These are phyloP conservation scores for Phytophthora pinifolia DNA, from an alignment of 352 stramenopile genomes.

Conservation along the genomic window DNA sequence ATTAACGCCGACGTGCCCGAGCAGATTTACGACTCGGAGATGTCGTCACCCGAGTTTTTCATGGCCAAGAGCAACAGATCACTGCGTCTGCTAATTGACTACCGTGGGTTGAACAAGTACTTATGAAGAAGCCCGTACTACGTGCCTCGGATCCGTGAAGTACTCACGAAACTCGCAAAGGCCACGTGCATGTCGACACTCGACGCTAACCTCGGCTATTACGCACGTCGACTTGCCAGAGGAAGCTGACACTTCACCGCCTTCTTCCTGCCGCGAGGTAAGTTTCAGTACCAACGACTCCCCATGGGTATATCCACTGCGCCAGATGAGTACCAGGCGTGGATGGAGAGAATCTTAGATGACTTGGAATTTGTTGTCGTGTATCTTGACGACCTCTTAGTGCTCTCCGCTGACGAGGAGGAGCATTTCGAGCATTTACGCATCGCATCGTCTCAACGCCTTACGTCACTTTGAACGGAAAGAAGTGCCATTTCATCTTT, in stretches of 20 bases:
- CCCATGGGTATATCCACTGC: conserved; percentile 4
- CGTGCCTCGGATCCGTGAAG: conserved; percentile 2
- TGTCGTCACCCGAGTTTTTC: conserved; percentile 15
- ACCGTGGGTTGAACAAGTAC: conserved; percentile 12
- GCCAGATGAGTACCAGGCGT: conserved; percentile 12
- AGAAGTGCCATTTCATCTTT: too few relatives aligned
- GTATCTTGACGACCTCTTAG: conserved; percentile 11
- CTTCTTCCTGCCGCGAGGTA: conserved; percentile 3
- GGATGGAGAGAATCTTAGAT: conserved; percentile 5
- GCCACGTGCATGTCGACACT: conserved; percentile 4
- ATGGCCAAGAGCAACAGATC: background rate
- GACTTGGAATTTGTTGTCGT: conserved; percentile 6
- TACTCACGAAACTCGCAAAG: conserved; percentile 1
- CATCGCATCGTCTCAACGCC: too few relatives aligned
- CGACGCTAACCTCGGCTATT: conserved; percentile 12
- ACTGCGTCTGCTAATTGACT: conserved; percentile 5
- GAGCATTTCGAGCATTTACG: too few relatives aligned
- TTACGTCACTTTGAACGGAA: too few relatives aligned
- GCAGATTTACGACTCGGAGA: conserved; percentile 17
- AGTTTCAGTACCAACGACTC: conserved; percentile 10
- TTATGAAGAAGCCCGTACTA: conserved; percentile 9
- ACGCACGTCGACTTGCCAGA: too few relatives aligned
- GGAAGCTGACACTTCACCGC: too few relatives aligned
- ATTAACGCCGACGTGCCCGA: conserved; percentile 8
- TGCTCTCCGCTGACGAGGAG: conserved; percentile 1